These are phyloP conservation scores for Nicotiana obtusifolia DNA, from an alignment of 257 asterid species.

Conservation along the genomic window DNA sequence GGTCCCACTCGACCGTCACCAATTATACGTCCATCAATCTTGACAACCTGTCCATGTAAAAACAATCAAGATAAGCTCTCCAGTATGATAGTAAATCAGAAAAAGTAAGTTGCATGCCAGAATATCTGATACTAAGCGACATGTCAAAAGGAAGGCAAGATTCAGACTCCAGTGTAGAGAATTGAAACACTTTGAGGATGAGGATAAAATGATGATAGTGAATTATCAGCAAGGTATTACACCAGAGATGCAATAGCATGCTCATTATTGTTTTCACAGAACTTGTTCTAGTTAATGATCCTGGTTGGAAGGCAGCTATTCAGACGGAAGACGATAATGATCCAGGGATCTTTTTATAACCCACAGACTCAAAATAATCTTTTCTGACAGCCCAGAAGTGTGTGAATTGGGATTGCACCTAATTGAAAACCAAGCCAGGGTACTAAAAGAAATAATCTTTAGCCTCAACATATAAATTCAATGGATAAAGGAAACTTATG, in stretches of 20 bases:
- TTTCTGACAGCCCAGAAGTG: background rate
- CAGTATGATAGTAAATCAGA: background rate
- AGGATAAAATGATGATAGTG: background rate
- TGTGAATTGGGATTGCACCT: background rate
- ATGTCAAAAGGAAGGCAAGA: background rate
- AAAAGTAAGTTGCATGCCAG: background rate
- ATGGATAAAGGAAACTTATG: background rate
- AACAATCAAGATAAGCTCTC: constrained; percentile 15
- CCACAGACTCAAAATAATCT: background rate
- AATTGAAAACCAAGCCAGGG: background rate
- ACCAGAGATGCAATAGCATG: background rate
- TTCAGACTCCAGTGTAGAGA: background rate
- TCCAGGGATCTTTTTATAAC: background rate
- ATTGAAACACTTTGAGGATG: background rate
- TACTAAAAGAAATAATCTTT: background rate
- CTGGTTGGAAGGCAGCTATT: background rate
- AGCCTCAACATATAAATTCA: background rate
- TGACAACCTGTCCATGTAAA: constrained; percentile 44
- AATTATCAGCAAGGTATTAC: background rate
- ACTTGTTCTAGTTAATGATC: background rate
- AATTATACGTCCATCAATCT: constrained; percentile 69
- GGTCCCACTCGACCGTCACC: constrained; percentile 87
- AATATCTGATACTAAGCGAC: background rate
- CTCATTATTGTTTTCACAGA: background rate
- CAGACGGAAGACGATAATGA: background rate